phyloP scores from a whole-genome alignment of 73 alveolate genomes.

The Tetrahymena thermophila region DNA sequence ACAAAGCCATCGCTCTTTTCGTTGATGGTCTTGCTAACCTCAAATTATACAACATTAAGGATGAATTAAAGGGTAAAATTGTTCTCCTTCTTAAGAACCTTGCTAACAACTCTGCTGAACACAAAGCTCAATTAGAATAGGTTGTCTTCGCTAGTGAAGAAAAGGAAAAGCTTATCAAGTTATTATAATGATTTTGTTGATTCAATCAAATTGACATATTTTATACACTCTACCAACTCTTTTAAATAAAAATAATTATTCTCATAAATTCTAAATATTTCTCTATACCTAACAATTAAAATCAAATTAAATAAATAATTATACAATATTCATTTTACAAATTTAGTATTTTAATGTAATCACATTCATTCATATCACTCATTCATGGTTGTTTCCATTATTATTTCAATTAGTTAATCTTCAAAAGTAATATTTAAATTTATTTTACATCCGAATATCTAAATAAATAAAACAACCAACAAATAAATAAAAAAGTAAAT shows the following conservation, averaged over 20 bases:
- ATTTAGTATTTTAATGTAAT: neutral
- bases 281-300: neutral
- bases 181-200: neutral
- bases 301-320: neutral
- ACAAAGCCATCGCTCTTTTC: neutral
- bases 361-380: neutral
- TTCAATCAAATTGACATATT: neutral
- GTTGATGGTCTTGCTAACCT: constrained; percentile 19
- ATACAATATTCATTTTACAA: neutral
- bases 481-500: no score
- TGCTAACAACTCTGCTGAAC: constrained; percentile 1
- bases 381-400: neutral
- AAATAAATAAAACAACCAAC: no score
- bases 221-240: neutral
- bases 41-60: neutral
- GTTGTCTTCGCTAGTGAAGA: neutral
- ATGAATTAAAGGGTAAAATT: neutral
- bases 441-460: no score
- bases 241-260: neutral
- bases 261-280: neutral
- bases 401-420: neutral
- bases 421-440: no score
- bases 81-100: neutral
- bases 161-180: neutral
- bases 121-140: neutral